These are phyloP conservation scores for Trichophyton verrucosum DNA, from an alignment of 2,329 filamentous ascomycete genomes.

Conservation along the genomic window DNA sequence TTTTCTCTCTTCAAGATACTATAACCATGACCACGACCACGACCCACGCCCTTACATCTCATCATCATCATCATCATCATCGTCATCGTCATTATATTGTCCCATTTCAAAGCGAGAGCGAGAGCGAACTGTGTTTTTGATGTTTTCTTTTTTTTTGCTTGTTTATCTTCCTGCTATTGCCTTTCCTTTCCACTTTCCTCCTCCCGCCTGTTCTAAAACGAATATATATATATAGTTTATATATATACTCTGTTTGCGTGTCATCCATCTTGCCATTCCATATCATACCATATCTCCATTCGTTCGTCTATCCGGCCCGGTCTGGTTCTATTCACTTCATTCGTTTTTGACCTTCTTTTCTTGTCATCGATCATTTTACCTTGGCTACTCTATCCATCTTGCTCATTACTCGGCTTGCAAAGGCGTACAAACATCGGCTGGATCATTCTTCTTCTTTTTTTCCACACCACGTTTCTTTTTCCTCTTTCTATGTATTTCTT, in stretches of 20 bases:
- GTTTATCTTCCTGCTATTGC: too few species aligned
- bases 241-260: neutral
- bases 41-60: neutral
- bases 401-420: neutral
- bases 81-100: neutral
- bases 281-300: too few species aligned
- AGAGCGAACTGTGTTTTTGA: neutral
- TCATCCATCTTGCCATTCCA: neutral
- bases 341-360: neutral
- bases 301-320: too few species aligned
- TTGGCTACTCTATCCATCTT: neutral
- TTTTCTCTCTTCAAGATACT: neutral
- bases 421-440: neutral
- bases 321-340: neutral
- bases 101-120: neutral
- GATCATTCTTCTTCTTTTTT: neutral
- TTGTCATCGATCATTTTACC: neutral
- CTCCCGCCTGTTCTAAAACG: neutral
- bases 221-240: neutral
- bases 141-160: too few species aligned
- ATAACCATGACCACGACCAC: neutral
- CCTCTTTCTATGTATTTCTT: neutral
- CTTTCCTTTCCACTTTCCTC: too few species aligned
- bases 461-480: slow-evolving; percentile 1
- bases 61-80: neutral